phyloP scores from a whole-genome alignment of 2,329 filamentous ascomycete species.

The Colletotrichum sp. region DNA sequence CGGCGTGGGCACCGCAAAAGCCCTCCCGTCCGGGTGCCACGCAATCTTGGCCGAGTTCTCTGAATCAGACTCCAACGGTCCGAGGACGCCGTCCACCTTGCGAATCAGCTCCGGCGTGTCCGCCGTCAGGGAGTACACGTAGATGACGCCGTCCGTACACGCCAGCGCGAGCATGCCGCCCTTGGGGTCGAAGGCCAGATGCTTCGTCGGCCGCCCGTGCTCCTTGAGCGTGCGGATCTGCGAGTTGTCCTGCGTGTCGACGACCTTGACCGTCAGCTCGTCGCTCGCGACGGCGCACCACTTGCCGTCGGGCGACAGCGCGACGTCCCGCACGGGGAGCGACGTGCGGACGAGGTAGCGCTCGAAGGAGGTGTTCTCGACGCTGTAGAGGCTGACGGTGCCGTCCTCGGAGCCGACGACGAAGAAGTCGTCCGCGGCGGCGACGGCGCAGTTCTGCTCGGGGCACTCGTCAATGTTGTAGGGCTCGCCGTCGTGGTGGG shows the following conservation, averaged over 20 bases:
- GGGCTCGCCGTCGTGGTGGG: conserved; percentile 90
- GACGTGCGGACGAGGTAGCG: conserved; percentile 82
- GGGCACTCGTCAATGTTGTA: conserved; percentile 89
- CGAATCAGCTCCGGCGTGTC: conserved; percentile 82
- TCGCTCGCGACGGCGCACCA: conserved; percentile 98
- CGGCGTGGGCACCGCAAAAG: conserved; percentile 84
- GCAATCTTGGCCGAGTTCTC: conserved; percentile 76
- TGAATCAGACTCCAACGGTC: conserved; percentile 75
- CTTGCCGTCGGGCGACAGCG: conserved; percentile 78
- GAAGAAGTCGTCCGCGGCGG: conserved; percentile 78
- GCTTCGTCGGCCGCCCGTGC: conserved; percentile 86
- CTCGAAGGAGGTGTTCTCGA: conserved; percentile 76
- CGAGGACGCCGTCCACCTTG: conserved; percentile 87
- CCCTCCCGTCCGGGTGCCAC: conserved; percentile 95
- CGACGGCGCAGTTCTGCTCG: conserved; percentile 83
- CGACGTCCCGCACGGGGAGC: conserved; percentile 86
- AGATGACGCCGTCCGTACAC: conserved; percentile 87
- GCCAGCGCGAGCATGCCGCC: conserved; percentile 80
- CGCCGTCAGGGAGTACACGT: conserved; percentile 83
- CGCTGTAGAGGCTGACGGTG: conserved; percentile 92
- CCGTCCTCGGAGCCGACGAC: conserved; percentile 93
- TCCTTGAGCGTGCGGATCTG: conserved; percentile 81
- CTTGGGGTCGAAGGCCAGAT: conserved; percentile 85
- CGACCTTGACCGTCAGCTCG: conserved; percentile 88
- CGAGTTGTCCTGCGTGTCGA: conserved; percentile 80